Percentiles rank a stretch among this genome's conserved stretches.
Evolutionary conservation across 2,329 filamentous ascomycete genomes (phyloP).

Genomic region (Nectriaceae sp.): DNA sequence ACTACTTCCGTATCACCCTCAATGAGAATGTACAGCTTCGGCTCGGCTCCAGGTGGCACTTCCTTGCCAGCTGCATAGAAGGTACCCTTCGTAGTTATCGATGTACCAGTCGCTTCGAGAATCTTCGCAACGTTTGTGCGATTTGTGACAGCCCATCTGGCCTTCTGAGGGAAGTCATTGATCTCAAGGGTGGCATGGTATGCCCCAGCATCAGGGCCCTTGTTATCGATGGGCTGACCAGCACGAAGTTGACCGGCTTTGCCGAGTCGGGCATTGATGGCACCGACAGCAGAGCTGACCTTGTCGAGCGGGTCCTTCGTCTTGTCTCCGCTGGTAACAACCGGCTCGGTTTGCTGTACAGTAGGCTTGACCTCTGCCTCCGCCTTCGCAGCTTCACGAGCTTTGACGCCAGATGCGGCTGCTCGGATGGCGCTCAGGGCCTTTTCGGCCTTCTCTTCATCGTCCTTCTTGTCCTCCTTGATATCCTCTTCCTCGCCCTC

Average conservation of each 20-base stretch:
- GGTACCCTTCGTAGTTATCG: constrained; percentile 95
- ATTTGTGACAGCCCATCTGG: constrained; percentile 97
- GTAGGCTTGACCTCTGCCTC: constrained; percentile 40
- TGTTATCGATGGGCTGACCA: constrained; percentile 96
- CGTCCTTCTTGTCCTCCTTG: constrained; percentile 75
- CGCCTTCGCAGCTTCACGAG: constrained; percentile 52
- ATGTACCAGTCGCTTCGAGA: constrained; percentile 88
- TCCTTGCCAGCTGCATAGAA: constrained; percentile 85
- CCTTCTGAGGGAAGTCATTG: constrained; percentile 99
- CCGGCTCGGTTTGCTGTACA: constrained; percentile 52
- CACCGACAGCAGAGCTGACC: constrained; percentile 86
- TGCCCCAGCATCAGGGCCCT: constrained; percentile 92
- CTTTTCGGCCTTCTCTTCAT: constrained; percentile 69
- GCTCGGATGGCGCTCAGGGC: constrained; percentile 66
- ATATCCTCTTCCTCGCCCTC: constrained; percentile 83
- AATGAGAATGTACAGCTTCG: constrained; percentile 97
- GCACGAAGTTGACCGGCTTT: constrained; percentile 87
- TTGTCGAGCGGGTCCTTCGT: constrained; percentile 76
- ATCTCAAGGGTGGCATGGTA: constrained; percentile 98
- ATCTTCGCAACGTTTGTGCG: constrained; percentile 98
- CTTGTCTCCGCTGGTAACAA: constrained; percentile 57
- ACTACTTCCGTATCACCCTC: constrained; percentile 95
- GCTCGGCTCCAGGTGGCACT: constrained; percentile 70
- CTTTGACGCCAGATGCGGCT: constrained; percentile 58
- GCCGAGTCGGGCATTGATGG: constrained; percentile 87